Evolutionary conservation across 2,329 filamentous ascomycete genomes (phyloP), one percentile per base, ranked within the genome.

Genomic region (Ophiobolus disseminans): DNA sequence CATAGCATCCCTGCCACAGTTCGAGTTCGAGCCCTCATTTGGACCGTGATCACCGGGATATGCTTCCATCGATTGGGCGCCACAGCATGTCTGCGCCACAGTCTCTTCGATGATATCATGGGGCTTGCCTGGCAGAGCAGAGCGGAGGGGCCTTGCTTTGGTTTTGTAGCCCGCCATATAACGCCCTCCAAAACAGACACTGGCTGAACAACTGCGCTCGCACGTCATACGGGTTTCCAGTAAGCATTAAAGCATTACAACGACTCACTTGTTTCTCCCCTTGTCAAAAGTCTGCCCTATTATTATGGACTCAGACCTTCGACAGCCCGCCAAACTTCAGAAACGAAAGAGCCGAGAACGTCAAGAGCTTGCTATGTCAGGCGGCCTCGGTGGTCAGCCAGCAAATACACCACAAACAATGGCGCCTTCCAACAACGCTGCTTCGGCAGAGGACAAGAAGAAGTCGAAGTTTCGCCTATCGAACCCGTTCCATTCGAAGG

Each of bases 401-500:
- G 51, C 57, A 43, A 58, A 59, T 25, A 48, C 59, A 16, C 57
- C 59, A 25, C 61, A 60, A 36, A 49, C 57, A 13, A 48, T 57
- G 42, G 43, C 42, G 4, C 45, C 55, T 36, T 48, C 60, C 7
- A 58, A 60, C 30, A 61, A 50, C 30, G 50, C 55, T 35, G 49
- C 63, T 7, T 38, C 60, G 14, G 40, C 49, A 1, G 66, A 68
- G 7, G 70, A 70, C 40, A 69, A 72, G 28, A 73, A 72, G 58
- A 65, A 60, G 26, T 72, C 69, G 7, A 70, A 68, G 55, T 73
- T 66, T 61, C 65, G 66, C 14, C 58, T 72, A 20, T 73, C 69
- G 8, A 71, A 70, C 20, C 66, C 66, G 2, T 73, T 72, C 45
- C 67, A 71, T 38, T 65, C 64, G 14, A 72, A 70, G 48, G 67